These are phyloP conservation scores for Cryomyces minteri DNA, from an alignment of 495 filamentous ascomycete genomes.

Conservation along the genomic window DNA sequence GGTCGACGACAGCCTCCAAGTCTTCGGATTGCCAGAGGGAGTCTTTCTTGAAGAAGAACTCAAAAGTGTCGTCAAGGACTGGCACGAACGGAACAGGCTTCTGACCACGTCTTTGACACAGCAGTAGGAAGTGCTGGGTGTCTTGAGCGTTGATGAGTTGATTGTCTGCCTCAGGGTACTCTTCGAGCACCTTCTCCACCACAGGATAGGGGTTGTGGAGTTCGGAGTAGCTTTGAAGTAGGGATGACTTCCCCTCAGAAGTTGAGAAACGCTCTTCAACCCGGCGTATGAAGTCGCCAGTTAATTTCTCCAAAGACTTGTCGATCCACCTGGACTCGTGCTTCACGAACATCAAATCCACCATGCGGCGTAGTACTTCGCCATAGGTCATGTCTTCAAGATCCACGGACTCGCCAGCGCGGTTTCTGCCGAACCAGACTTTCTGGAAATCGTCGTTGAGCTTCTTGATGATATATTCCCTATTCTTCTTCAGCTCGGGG, in stretches of 20 bases:
- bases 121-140: slow-evolving; percentile 82
- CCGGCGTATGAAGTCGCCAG: slow-evolving; percentile 87
- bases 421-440: slow-evolving; percentile 92
- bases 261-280: slow-evolving; percentile 84
- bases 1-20: slow-evolving; percentile 81
- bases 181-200: slow-evolving; percentile 57
- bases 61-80: slow-evolving; percentile 81
- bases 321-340: slow-evolving; percentile 94
- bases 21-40: slow-evolving; percentile 99
- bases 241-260: slow-evolving; percentile 43
- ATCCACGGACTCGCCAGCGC: slow-evolving; percentile 66
- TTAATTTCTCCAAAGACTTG: slow-evolving; percentile 57
- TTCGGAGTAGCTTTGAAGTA: slow-evolving; percentile 73
- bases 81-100: slow-evolving; percentile 96
- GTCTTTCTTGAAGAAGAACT: slow-evolving; percentile 99
- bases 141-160: slow-evolving; percentile 97
- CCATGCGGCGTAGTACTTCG: slow-evolving; percentile 85
- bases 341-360: slow-evolving; percentile 89
- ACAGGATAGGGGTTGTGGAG: slow-evolving; percentile 65
- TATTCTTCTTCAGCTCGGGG: slow-evolving; percentile 76
- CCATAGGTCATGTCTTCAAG: slow-evolving; percentile 97
- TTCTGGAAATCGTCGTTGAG: slow-evolving; percentile 98
- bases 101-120: slow-evolving; percentile 86
- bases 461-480: slow-evolving; percentile 91
- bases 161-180: slow-evolving; percentile 67